These are phyloP conservation scores for Lepidium sativum DNA, from an alignment of 345 rosid species.

Conservation along the genomic window DNA sequence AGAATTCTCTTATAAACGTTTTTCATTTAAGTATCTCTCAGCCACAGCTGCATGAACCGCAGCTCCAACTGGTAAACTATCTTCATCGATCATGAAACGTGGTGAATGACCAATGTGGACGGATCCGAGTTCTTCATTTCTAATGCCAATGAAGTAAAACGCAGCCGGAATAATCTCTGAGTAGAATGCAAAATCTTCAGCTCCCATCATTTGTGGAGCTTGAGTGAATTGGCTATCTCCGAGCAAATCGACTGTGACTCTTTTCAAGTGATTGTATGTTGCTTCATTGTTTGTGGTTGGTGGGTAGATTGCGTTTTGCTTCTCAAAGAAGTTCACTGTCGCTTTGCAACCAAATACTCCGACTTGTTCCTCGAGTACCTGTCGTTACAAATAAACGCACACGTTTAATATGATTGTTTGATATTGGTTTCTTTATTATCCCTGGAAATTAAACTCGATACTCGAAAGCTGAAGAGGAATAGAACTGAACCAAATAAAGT, in stretches of 20 bases:
- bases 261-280: slow-evolving; percentile 67
- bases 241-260: slow-evolving; percentile 48
- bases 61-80: slow-evolving; percentile 71
- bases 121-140: slow-evolving; percentile 70
- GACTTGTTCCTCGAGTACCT: slow-evolving; percentile 72
- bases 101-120: slow-evolving; percentile 72
- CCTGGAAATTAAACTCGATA: too few species aligned
- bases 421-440: too few species aligned
- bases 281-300: slow-evolving; percentile 56
- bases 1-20: neutral
- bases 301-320: slow-evolving; percentile 52
- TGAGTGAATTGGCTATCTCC: slow-evolving; percentile 48
- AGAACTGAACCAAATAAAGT: too few species aligned
- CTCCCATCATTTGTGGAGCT: slow-evolving; percentile 81
- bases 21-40: slow-evolving; percentile 64
- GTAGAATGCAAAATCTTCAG: slow-evolving; percentile 87
- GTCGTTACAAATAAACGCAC: neutral
- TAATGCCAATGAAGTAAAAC: slow-evolving; percentile 72
- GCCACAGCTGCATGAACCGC: slow-evolving; percentile 74
- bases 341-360: slow-evolving; percentile 61
- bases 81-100: slow-evolving; percentile 78
- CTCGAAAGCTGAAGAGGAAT: too few species aligned
- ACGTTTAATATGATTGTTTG: neutral
- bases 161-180: slow-evolving; percentile 61
- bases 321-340: slow-evolving; percentile 61